phyloP scores from a whole-genome alignment of 805 yeast genomes.

The Priceomyces melissophilus region DNA sequence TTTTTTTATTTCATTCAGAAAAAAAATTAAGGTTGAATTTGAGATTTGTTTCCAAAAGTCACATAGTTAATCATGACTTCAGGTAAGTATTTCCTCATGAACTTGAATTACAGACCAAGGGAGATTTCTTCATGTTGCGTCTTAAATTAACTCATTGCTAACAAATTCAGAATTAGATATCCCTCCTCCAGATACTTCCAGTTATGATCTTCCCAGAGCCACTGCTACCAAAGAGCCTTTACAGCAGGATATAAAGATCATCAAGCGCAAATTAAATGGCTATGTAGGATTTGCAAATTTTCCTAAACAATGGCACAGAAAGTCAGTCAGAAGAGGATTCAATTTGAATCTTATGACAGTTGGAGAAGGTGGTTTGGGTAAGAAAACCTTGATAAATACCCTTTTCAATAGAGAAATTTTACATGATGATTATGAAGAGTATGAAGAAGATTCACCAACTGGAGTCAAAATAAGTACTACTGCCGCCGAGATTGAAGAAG shows the following conservation, averaged over 20 bases:
- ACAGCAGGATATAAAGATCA: slow-evolving; percentile 51
- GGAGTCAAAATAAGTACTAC: slow-evolving; percentile 28
- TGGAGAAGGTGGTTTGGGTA: slow-evolving; percentile 91
- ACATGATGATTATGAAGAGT: slow-evolving; percentile 8
- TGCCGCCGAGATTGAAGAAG: slow-evolving; percentile 64
- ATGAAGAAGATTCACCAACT: slow-evolving; percentile 25
- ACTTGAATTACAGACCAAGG: background rate
- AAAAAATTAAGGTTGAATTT: too few relatives aligned
- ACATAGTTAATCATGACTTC: slow-evolving; percentile 6
- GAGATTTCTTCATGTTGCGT: too few relatives aligned
- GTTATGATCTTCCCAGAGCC: background rate
- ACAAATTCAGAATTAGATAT: slow-evolving; percentile 1
- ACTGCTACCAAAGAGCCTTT: slow-evolving; percentile 8
- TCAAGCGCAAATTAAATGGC: slow-evolving; percentile 81
- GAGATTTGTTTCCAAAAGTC: background rate
- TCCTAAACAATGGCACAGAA: slow-evolving; percentile 98
- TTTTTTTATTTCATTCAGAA: too few relatives aligned
- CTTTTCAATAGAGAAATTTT: slow-evolving; percentile 55
- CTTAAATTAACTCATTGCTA: background rate
- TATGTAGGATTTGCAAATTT: slow-evolving; percentile 96
- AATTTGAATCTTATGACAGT: slow-evolving; percentile 84
- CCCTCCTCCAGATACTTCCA: slow-evolving; percentile 3
- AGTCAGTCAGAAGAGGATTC: slow-evolving; percentile 86
- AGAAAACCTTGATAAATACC: slow-evolving; percentile 87
- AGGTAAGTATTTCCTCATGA: slow-evolving; percentile 4